Evolutionary conservation across 176 grass and related monocot genomes (phyloP).

Genomic region (Oryza nivara): DNA sequence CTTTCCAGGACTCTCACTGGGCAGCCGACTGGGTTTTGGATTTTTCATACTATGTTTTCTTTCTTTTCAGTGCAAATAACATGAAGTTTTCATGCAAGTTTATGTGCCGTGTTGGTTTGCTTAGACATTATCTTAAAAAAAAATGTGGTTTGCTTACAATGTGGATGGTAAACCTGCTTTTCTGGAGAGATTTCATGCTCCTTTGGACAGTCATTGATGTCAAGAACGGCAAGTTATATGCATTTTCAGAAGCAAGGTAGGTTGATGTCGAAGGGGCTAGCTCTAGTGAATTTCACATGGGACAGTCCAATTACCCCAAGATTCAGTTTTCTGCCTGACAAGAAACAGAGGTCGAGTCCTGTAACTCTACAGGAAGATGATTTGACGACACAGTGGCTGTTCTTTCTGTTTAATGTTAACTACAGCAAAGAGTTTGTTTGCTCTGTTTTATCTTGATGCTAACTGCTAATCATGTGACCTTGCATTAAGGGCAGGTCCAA

Average conservation of each 20-base stretch:
- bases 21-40: not conserved
- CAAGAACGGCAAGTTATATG: not conserved
- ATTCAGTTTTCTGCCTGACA: not conserved
- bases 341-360: not conserved
- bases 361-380: not conserved
- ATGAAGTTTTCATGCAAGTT: not conserved
- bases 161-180: not conserved
- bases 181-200: not conserved
- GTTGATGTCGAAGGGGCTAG: not conserved
- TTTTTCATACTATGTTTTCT: constrained; percentile 18
- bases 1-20: not conserved
- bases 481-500: not conserved
- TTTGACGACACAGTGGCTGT: not conserved
- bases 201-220: not conserved
- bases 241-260: not conserved
- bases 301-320: not conserved
- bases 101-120: not conserved
- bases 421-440: constrained; percentile 2
- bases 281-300: not conserved
- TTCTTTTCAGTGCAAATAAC: not conserved
- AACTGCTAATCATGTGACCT: constrained; percentile 23
- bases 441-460: not conserved
- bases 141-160: no score
- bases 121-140: not conserved
- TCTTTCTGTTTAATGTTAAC: not conserved